Base-by-base conservation (phyloP, 768 basidiomycete genomes). In the Trametes cinnabarina region DNA sequence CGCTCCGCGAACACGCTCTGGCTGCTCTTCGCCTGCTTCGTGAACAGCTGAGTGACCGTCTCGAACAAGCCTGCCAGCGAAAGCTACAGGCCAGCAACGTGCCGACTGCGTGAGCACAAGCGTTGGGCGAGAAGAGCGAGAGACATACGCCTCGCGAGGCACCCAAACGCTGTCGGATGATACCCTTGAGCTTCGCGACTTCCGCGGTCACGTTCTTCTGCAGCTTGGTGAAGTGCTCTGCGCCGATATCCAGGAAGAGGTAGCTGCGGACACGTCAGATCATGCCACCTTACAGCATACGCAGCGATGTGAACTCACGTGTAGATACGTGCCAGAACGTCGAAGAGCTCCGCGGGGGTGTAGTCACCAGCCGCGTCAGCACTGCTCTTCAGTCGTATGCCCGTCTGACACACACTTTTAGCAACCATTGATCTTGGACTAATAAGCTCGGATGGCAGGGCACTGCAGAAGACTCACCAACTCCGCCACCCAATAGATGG, bases 241-340 rank as follows among this genome's bases (percentile, higher is more conserved):
- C 66, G 50, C 88, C 87, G 20, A 83, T 74, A 50, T 91, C 83
- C 32, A 92, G 78, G 82, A 92, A 93, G 57, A 93, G 73, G 68
- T 81, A 91, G 40, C 90, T 92, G 62, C 4, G n/a, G n/a, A n/a
- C 25, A 19, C 11, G 30, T 25, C 17, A 52, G n/a, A 55, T n/a
- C 43, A 19, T 32, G 46, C 28, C 4, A 20, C 15, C n/a, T 19
- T 15, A 12, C 44, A 32, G 20, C 17, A 44, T 49, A 28, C 4
- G 53, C 10, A 17, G 20, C 11, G 10, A 28, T n/a, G 2, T 32
- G 17, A 5, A 72, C 84, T 63, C 57, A 90, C 85, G 82, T 72
- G 70, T 91, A 92, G 50, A 92, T 86, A 20, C 88, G 85, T 23
- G 80, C 76, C 8, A 92, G 78, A 37, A 85, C 84, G 17, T 77